Evolutionary conservation across 2,329 filamentous ascomycete genomes (phyloP).

Genomic region (Fragosphaeria purpurea): DNA sequence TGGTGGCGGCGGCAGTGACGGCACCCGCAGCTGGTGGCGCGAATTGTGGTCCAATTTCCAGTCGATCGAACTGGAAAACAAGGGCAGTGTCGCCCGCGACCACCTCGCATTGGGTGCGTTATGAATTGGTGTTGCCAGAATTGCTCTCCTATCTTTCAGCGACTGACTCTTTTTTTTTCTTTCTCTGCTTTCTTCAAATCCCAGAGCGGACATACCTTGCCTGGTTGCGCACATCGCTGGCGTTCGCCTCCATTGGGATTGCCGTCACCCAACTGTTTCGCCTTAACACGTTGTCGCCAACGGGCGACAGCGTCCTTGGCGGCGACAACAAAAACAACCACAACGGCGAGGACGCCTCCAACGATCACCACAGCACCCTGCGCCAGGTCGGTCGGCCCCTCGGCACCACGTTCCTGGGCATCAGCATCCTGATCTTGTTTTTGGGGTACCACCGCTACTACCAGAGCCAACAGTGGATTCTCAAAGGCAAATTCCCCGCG

Average conservation of each 20-base stretch:
- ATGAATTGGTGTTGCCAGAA: neutral
- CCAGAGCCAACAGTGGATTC: slow-evolving; percentile 68
- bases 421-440: slow-evolving; percentile 64
- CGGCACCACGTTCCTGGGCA: slow-evolving; percentile 65
- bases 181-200: too few species aligned
- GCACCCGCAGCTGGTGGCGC: slow-evolving; percentile 31
- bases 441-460: slow-evolving; percentile 73
- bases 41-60: slow-evolving; percentile 37
- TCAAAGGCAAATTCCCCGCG: slow-evolving; percentile 70
- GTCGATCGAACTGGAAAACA: slow-evolving; percentile 72
- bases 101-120: slow-evolving; percentile 65
- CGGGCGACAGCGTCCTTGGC: slow-evolving; percentile 30
- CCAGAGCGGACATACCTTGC: slow-evolving; percentile 75
- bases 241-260: slow-evolving; percentile 74
- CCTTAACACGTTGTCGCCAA: slow-evolving; percentile 47
- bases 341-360: neutral
- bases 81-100: slow-evolving; percentile 72
- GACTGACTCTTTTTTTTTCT: too few species aligned
- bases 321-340: slow-evolving; percentile 16
- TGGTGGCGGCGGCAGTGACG: slow-evolving; percentile 15
- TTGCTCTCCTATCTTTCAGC: too few species aligned
- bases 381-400: slow-evolving; percentile 62
- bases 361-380: slow-evolving; percentile 28
- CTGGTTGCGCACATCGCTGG: slow-evolving; percentile 72
- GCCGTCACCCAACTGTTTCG: slow-evolving; percentile 79